A percentile compares a stretch with the other conserved stretches of the same genome.
Evolutionary conservation across 1,139 yeast genomes (phyloP).

Genomic region (Yueomyces sp.): DNA sequence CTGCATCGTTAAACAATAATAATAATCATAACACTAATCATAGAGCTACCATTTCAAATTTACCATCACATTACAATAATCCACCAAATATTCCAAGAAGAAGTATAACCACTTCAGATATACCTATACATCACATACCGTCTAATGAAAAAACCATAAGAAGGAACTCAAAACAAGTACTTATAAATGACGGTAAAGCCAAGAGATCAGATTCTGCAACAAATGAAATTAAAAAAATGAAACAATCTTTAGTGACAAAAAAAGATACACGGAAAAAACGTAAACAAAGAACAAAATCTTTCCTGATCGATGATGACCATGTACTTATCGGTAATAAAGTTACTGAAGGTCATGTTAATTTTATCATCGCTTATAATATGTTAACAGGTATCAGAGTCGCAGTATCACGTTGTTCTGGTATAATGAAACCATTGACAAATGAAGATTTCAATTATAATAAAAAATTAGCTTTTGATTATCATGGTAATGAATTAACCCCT

Average conservation of each 20-base stretch:
- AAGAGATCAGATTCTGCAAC: conserved; percentile 21
- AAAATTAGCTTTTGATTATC: conserved; percentile 75
- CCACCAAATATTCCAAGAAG: neutral
- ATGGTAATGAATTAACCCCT: conserved; percentile 85
- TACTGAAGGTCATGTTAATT: conserved; percentile 86
- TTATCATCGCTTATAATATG: conserved; percentile 93
- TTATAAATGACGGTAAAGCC: conserved; percentile 7
- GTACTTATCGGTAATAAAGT: conserved; percentile 73
- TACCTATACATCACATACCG: neutral
- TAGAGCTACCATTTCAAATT: conserved; percentile 3
- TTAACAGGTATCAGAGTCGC: conserved; percentile 93
- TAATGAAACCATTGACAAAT: conserved; percentile 59
- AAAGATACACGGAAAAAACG: conserved; percentile 23
- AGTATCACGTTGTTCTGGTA: conserved; percentile 82
- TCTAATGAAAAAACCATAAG: neutral
- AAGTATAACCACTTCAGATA: conserved; percentile 1
- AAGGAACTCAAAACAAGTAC: neutral
- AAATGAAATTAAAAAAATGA: conserved; percentile 23
- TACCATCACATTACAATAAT: conserved; percentile 6
- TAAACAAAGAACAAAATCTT: conserved; percentile 8
- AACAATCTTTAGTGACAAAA: conserved; percentile 16
- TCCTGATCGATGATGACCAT: conserved; percentile 41
- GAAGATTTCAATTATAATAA: conserved; percentile 60
- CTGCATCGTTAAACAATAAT: conserved; percentile 3
- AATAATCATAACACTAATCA: conserved; percentile 1